Base-by-base conservation (phyloP, 2,329 filamentous ascomycete species). In the Cercospora brassicicola region DNA sequence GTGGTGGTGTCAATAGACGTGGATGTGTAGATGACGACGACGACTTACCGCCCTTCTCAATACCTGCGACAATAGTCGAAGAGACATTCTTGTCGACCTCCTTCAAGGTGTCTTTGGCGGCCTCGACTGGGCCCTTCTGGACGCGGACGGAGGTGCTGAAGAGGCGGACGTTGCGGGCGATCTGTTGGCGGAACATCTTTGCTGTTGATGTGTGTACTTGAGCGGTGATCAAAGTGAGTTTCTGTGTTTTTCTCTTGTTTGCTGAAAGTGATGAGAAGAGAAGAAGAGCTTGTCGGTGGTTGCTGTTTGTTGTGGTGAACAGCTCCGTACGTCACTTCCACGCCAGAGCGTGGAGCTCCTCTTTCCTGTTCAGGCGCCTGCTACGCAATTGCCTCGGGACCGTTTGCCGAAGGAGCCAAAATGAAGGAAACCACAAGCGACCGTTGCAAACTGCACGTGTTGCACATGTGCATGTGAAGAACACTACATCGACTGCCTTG, bases 41-140 rank as follows among this genome's bases (percentile, higher is more conserved):
- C 13, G 9, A 83, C 87, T 67, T 85, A 89, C 87, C 83, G 68
- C 86, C 85, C 73, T 83, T 87, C 79, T 90, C 85, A 69, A 89
- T 88, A 56, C 87, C 88, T 79, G 86, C 86, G 23, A 89, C 85
- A 10, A 84, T 84, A 28, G 79, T 84, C 76, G 87, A 81, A 0
- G 86, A 84, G 39, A 88, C 82, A 23, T 81, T 82, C 69, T 84
- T 80, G 77, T 90, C 87, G 20, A 86, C 85, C 64, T 81, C 82
- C 80, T 89, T 87, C 57, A 86, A 77, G 0, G 85, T 83, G 51
- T 89, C 86, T 78, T 88, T 89, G 72, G 84, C 84, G 6, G 80
- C 76, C 55, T 89, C 86, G 59, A 86, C 78, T 39, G 84, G 82
- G 48, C 83, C 81, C 79, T 86, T 64, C 63, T 85, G 79, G 20